Conservation (phyloP, 2,329 filamentous ascomycete species). For the Penicillium sp. region DNA sequence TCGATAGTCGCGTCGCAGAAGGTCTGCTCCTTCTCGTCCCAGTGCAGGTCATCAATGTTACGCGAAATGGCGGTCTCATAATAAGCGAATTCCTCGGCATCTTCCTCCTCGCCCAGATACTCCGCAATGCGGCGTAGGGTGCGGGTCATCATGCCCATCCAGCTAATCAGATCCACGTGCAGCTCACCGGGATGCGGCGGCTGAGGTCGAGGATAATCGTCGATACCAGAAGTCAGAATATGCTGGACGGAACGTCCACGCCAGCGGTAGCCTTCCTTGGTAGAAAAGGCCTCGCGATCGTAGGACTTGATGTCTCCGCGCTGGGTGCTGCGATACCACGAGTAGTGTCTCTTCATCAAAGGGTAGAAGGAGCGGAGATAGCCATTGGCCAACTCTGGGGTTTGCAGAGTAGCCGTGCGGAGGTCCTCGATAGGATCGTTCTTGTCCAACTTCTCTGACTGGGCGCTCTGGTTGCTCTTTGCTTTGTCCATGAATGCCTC, state of each 20-base stretch:
- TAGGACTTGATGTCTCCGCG: conserved; percentile 87
- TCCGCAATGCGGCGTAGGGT: conserved; percentile 80
- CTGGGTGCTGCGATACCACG: conserved; percentile 95
- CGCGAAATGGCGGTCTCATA: conserved; percentile 76
- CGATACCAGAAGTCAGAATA: conserved; percentile 88
- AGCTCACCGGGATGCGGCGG: conserved; percentile 95
- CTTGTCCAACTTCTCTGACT: conserved; percentile 29
- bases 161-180: conserved; percentile 90
- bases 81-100: conserved; percentile 71
- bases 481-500: conserved; percentile 83
- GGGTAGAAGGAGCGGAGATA: conserved; percentile 82
- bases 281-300: conserved; percentile 83
- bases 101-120: conserved; percentile 74
- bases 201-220: conserved; percentile 93
- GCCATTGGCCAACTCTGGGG: conserved; percentile 67
- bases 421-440: conserved; percentile 49
- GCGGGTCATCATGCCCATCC: conserved; percentile 95
- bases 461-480: conserved; percentile 49
- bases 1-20: conserved; percentile 97
- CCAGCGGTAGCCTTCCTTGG: conserved; percentile 95
- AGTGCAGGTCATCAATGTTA: conserved; percentile 93
- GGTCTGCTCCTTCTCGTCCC: conserved; percentile 76
- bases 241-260: conserved; percentile 84
- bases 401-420: conserved; percentile 68
- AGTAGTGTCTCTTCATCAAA: conserved; percentile 82